phyloP scores from a whole-genome alignment of 2,329 filamentous ascomycete species.

The Penicillium occitanis region DNA sequence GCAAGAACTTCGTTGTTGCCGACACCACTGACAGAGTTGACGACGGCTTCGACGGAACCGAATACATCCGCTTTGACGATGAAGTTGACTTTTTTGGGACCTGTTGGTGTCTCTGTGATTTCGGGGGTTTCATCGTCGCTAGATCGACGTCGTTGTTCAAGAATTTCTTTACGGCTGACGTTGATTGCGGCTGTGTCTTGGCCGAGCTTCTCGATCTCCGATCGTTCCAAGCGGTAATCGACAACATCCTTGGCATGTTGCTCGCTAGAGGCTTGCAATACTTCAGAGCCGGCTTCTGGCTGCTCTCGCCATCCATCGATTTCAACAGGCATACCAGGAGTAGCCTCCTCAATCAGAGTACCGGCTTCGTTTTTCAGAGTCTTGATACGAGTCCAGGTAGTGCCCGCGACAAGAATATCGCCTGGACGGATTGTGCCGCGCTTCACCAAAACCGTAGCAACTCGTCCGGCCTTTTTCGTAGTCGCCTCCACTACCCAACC shows the following conservation, averaged over 20 bases:
- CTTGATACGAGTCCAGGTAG: constrained; percentile 83
- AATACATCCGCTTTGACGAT: constrained; percentile 90
- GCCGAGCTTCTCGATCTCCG: constrained; percentile 65
- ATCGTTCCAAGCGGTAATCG: constrained; percentile 70
- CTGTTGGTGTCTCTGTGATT: constrained; percentile 44
- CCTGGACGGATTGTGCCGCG: constrained; percentile 80
- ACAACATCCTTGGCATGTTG: constrained; percentile 75
- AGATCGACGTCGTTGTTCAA: constrained; percentile 48
- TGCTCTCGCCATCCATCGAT: constrained; percentile 92
- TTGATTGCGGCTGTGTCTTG: constrained; percentile 76
- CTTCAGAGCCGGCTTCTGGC: constrained; percentile 80
- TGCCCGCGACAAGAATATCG: constrained; percentile 82
- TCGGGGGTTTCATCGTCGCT: constrained; percentile 34
- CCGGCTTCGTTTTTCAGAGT: constrained; percentile 83
- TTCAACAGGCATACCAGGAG: constrained; percentile 86
- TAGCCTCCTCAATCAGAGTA: constrained; percentile 66
- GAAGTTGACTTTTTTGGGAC: constrained; percentile 67
- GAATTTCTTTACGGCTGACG: constrained; percentile 61
- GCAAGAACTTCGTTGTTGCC: constrained; percentile 82
- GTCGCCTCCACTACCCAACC: constrained; percentile 93
- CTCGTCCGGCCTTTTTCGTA: constrained; percentile 78
- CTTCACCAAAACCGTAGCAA: constrained; percentile 84
- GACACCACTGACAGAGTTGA: constrained; percentile 71
- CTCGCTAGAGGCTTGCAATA: constrained; percentile 79
- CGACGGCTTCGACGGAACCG: constrained; percentile 88